Evolutionary conservation across 1,284 basidiomycete genomes (phyloP).

Genomic region (Coniophora puteana): DNA sequence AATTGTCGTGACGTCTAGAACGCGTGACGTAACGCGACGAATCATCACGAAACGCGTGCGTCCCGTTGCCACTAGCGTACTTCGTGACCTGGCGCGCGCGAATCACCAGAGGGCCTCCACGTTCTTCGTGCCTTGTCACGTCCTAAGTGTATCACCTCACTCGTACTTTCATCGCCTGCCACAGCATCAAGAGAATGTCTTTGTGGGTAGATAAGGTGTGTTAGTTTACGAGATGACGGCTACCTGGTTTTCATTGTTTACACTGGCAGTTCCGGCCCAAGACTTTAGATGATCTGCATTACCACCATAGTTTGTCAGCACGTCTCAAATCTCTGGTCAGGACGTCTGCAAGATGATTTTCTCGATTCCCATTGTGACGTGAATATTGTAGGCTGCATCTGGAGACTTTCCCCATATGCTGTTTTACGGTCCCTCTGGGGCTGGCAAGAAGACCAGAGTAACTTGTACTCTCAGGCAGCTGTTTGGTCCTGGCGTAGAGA

Average conservation of each 20-base stretch:
- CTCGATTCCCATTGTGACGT: background rate
- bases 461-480: conserved; percentile 85
- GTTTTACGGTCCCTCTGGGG: conserved; percentile 96
- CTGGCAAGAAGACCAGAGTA: conserved; percentile 98
- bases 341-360: conserved; percentile 5
- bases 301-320: conserved; percentile 80
- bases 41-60: conserved; percentile 23
- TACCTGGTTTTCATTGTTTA: conserved; percentile 6
- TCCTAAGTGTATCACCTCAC: too few species aligned
- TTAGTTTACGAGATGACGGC: background rate
- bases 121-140: too few species aligned
- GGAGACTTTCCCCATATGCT: conserved; percentile 98
- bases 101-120: too few species aligned
- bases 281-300: conserved; percentile 83
- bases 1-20: conserved; percentile 3
- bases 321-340: conserved; percentile 79
- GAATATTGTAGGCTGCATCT: conserved; percentile 61
- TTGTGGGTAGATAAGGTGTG: conserved; percentile 86
- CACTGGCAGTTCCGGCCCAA: conserved; percentile 77
- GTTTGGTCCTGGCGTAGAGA: conserved; percentile 91
- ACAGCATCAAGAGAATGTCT: conserved; percentile 51
- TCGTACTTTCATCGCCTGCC: background rate
- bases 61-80: too few species aligned
- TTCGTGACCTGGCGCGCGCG: too few species aligned
- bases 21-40: conserved; percentile 12